Conservation (phyloP, 331 rosid species). For the Pyracantha coccinea region DNA sequence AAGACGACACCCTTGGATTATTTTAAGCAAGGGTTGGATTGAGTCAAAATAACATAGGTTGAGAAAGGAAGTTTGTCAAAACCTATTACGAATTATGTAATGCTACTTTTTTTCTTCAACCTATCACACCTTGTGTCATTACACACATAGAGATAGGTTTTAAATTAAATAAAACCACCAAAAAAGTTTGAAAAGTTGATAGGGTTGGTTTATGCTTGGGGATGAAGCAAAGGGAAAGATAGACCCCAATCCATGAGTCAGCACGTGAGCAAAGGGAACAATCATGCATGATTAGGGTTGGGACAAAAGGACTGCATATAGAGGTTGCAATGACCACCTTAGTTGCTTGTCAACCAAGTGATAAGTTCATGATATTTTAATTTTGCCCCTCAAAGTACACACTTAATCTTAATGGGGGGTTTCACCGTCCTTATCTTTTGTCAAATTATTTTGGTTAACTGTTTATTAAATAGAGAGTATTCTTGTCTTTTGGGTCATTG, state of each 20-base stretch:
- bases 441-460: no score
- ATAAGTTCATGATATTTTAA: neutral
- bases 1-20: neutral
- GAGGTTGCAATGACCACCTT: neutral
- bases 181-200: conserved; percentile 9
- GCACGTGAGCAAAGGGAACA: conserved; percentile 50
- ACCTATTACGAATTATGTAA: neutral
- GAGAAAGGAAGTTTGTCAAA: neutral
- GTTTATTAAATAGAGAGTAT: no score
- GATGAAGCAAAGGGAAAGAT: conserved; percentile 39
- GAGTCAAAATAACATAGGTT: neutral
- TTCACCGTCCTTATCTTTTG: no score
- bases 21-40: neutral
- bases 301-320: neutral
- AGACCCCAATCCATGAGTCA: neutral
- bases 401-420: neutral
- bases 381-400: neutral
- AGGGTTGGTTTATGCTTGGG: conserved; percentile 41
- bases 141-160: neutral
- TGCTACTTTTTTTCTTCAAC: neutral
- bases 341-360: conserved; percentile 48
- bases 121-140: neutral
- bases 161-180: neutral
- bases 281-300: neutral
- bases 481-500: accelerated